Percentiles rank a stretch among this genome's conserved stretches.
phyloP scores from a whole-genome alignment of 2,329 filamentous ascomycete genomes.

The Aspergillus caelatus region DNA sequence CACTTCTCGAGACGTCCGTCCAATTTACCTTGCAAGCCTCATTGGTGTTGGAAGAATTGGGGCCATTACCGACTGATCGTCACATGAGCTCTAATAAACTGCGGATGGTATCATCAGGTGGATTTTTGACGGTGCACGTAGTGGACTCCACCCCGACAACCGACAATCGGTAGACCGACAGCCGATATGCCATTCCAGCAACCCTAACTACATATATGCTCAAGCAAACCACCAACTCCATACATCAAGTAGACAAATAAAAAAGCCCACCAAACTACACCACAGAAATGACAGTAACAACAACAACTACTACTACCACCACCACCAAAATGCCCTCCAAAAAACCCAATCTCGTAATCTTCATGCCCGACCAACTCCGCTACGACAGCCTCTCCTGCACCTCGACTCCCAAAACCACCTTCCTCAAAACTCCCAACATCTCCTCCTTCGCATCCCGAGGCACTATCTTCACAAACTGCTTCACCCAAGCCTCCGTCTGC shows the following conservation, averaged over 20 bases:
- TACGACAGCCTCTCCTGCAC: constrained; percentile 48
- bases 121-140: not conserved
- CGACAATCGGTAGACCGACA: not conserved
- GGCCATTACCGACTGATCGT: not conserved
- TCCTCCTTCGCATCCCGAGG: constrained; percentile 23
- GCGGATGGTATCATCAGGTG: not conserved
- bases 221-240: not conserved
- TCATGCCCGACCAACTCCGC: constrained; percentile 54
- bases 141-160: not conserved
- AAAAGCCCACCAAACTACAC: not conserved
- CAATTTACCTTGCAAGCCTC: not conserved
- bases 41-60: not conserved
- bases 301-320: not conserved
- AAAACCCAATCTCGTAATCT: constrained; percentile 30
- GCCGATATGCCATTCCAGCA: not conserved
- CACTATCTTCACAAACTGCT: constrained; percentile 51
- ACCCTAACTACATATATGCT: not conserved
- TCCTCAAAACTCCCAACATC: constrained; percentile 45
- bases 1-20: not conserved
- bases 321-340: not conserved
- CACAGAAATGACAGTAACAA: not conserved
- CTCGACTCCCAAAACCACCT: constrained; percentile 28
- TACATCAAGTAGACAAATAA: not conserved
- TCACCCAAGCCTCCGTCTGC: constrained; percentile 51
- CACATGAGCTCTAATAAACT: not conserved